A percentile compares a stretch with the other conserved stretches of the same genome.
Evolutionary conservation across 352 stramenopile genomes (phyloP).

Genomic region (Globisporangium cystogenes): DNA sequence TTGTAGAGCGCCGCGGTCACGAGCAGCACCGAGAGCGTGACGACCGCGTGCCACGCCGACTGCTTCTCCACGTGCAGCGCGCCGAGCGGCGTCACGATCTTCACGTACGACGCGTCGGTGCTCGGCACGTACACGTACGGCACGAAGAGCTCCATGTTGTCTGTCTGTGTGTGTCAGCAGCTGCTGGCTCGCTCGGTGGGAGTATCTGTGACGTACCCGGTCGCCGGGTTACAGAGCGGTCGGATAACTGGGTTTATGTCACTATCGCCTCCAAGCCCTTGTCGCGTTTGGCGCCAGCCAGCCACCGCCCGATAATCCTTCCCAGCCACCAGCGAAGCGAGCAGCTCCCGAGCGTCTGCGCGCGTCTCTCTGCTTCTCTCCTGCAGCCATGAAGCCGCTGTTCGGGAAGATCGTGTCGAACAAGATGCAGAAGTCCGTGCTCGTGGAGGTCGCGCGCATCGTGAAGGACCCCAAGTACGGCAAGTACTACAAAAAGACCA

Average conservation of each 20-base stretch:
- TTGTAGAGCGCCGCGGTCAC: conserved; percentile 25
- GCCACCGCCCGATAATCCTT: too few species aligned
- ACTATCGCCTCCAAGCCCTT: too few species aligned
- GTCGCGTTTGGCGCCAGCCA: too few species aligned
- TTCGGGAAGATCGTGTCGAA: conserved; percentile 95
- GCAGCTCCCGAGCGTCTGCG: too few species aligned
- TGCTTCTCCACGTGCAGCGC: conserved; percentile 55
- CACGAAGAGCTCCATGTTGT: conserved; percentile 35
- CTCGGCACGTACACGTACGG: conserved; percentile 74
- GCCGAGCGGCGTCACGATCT: conserved; percentile 67
- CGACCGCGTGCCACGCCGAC: conserved; percentile 30
- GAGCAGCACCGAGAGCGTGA: conserved; percentile 27
- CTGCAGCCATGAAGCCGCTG: conserved; percentile 77
- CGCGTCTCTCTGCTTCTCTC: neutral
- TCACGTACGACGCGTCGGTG: conserved; percentile 43
- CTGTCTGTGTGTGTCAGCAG: too few species aligned
- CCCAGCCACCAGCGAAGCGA: too few species aligned
- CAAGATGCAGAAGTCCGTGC: conserved; percentile 97
- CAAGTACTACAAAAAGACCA: conserved; percentile 94
- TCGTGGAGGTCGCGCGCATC: conserved; percentile 93
- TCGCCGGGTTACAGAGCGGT: too few species aligned
- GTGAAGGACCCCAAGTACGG: conserved; percentile 93
- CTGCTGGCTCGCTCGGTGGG: too few species aligned
- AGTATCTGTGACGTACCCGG: too few species aligned
- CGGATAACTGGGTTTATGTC: too few species aligned